Percentiles rank a stretch among this genome's conserved stretches.
phyloP scores from a whole-genome alignment of 2,329 filamentous ascomycete genomes.

The Aspergillus hortae region DNA sequence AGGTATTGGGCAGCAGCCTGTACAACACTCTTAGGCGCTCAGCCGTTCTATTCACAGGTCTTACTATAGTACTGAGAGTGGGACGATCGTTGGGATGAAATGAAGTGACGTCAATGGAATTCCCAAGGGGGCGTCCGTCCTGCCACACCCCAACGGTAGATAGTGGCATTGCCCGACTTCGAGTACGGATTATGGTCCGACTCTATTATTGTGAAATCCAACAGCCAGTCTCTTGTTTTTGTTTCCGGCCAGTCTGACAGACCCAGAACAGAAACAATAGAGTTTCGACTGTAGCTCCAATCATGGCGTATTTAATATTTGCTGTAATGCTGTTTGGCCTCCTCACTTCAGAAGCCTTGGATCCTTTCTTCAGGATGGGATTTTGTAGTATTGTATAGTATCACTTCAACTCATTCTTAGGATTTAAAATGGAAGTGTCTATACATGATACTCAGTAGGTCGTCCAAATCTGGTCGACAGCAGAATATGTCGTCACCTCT shows the following conservation, averaged over 20 bases:
- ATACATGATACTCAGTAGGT: too few relatives aligned
- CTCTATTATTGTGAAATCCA: neutral
- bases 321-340: slow-evolving; percentile 10
- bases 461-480: neutral
- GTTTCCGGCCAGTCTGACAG: neutral
- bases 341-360: slow-evolving; percentile 11
- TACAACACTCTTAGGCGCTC: too few relatives aligned
- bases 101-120: slow-evolving; percentile 13
- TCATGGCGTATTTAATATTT: slow-evolving; percentile 6
- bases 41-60: too few relatives aligned
- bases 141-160: neutral
- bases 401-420: neutral
- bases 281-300: slow-evolving; percentile 6
- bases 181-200: too few relatives aligned
- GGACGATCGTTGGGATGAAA: neutral
- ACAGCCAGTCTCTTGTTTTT: neutral
- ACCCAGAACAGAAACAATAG: slow-evolving; percentile 3
- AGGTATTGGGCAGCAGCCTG: too few relatives aligned
- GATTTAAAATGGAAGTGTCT: neutral
- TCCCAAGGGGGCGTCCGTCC: neutral
- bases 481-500: too few relatives aligned
- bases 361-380: slow-evolving; percentile 6
- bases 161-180: neutral
- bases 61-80: neutral
- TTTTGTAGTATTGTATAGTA: neutral